Percentiles rank a stretch among this genome's conserved stretches.
Evolutionary conservation across 305 asterid species (phyloP).

Genomic region (Solanum hybrid): DNA sequence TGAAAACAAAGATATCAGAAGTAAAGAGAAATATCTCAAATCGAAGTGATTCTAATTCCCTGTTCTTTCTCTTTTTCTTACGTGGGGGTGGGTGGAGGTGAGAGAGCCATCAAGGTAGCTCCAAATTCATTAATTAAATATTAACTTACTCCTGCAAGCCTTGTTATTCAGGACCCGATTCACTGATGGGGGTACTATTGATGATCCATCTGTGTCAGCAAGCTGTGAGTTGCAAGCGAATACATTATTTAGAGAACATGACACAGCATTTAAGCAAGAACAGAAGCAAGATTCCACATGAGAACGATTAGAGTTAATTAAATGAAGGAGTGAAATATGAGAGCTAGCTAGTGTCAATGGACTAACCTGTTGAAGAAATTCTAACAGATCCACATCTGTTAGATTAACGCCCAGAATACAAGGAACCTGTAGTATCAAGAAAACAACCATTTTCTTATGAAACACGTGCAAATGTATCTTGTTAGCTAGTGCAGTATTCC

Average conservation of each 20-base stretch:
- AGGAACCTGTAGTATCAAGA: constrained; percentile 55
- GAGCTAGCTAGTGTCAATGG: background rate
- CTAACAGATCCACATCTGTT: constrained; percentile 72
- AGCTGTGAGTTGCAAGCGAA: constrained; percentile 36
- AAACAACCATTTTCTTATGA: background rate
- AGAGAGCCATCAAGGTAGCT: background rate
- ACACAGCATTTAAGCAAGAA: background rate
- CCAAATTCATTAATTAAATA: constrained; percentile 3
- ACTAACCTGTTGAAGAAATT: constrained; percentile 84
- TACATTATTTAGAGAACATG: background rate
- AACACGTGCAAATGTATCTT: background rate
- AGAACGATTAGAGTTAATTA: constrained; percentile 3
- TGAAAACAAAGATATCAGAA: background rate
- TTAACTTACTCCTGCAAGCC: constrained; percentile 84
- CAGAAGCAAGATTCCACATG: background rate
- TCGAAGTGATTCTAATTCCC: background rate
- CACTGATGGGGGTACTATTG: constrained; percentile 82
- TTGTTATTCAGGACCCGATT: constrained; percentile 68
- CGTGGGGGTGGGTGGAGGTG: background rate
- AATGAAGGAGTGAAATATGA: background rate
- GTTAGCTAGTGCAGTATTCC: background rate
- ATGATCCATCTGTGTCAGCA: constrained; percentile 93
- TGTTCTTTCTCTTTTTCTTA: background rate
- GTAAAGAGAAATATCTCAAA: background rate
- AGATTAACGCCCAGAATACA: constrained; percentile 73